Conservation (phyloP, 1,284 basidiomycete species). For the Anthracocystis setariae region DNA sequence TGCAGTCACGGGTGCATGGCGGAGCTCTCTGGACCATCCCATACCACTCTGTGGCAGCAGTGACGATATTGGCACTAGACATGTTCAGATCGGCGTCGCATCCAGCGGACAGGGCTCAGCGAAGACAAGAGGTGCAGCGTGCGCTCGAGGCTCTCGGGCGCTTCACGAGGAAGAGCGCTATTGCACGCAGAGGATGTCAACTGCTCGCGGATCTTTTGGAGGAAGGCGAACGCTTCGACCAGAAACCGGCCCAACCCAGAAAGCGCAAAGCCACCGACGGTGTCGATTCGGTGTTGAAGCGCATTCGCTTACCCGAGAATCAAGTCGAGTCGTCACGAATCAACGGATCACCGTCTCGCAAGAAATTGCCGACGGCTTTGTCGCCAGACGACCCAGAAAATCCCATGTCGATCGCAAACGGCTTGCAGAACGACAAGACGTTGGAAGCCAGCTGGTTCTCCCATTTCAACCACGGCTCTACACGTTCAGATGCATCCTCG, state of each 20-base stretch:
- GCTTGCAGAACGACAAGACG: slow-evolving; percentile 6
- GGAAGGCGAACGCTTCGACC: slow-evolving; percentile 36
- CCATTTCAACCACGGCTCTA: slow-evolving; percentile 31
- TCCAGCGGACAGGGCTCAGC: slow-evolving; percentile 11
- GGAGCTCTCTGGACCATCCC: slow-evolving; percentile 52
- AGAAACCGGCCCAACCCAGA: slow-evolving; percentile 11
- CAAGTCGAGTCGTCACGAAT: slow-evolving; percentile 8
- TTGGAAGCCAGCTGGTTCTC: slow-evolving; percentile 39
- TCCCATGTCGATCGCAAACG: neutral
- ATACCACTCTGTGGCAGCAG: slow-evolving; percentile 52
- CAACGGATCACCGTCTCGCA: neutral
- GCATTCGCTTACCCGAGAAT: slow-evolving; percentile 30
- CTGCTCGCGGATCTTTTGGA: slow-evolving; percentile 38
- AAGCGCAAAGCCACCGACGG: slow-evolving; percentile 33
- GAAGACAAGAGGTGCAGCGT: slow-evolving; percentile 40
- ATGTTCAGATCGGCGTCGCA: slow-evolving; percentile 39
- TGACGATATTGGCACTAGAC: slow-evolving; percentile 45
- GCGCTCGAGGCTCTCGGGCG: slow-evolving; percentile 37
- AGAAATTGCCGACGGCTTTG: neutral
- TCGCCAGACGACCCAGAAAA: neutral
- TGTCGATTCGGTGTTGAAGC: slow-evolving; percentile 35
- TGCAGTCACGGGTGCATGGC: slow-evolving; percentile 47
- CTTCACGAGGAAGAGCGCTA: slow-evolving; percentile 44
- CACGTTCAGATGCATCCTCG: slow-evolving; percentile 33
- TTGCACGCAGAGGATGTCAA: slow-evolving; percentile 45